These are phyloP conservation scores for Coemansia sp. DNA, from an alignment of 192 early-diverging fungal species.

Conservation along the genomic window DNA sequence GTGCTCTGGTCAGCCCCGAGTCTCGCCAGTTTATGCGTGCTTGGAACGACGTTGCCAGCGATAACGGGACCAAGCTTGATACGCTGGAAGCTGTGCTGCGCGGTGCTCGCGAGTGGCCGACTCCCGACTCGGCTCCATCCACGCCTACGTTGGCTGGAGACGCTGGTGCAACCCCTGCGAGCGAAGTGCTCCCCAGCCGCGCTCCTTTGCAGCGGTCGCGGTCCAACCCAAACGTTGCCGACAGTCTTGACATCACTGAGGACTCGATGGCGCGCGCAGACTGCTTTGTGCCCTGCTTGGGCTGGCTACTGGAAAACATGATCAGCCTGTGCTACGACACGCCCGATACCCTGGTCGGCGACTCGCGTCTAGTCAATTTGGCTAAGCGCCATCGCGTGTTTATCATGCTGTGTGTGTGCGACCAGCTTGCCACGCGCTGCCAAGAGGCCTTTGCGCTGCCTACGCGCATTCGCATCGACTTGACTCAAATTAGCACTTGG, in stretches of 20 bases:
- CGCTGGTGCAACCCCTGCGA: neutral
- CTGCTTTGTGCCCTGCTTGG: conserved; percentile 69
- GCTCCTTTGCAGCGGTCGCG: conserved; percentile 35
- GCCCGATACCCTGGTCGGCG: conserved; percentile 61
- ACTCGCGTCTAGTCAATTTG: conserved; percentile 65
- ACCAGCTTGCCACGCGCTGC: conserved; percentile 55
- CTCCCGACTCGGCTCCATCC: conserved; percentile 31
- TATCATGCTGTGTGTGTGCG: conserved; percentile 61
- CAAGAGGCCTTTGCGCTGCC: conserved; percentile 57
- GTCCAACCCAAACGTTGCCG: conserved; percentile 31
- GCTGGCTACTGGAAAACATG: conserved; percentile 76
- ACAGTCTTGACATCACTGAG: conserved; percentile 33
- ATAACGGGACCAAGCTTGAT: conserved; percentile 56
- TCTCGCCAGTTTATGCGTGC: conserved; percentile 65
- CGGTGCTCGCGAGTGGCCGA: conserved; percentile 47
- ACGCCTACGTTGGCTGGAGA: conserved; percentile 10
- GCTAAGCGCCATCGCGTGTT: conserved; percentile 72
- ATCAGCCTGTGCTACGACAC: conserved; percentile 71
- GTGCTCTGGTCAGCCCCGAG: conserved; percentile 74
- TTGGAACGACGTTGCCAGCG: conserved; percentile 65
- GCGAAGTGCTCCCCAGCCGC: neutral
- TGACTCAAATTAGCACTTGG: conserved; percentile 37
- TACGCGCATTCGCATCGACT: conserved; percentile 47
- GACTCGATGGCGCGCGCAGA: conserved; percentile 45
- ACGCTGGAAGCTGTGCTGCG: conserved; percentile 65